A percentile compares a stretch with the other conserved stretches of the same genome.
phyloP scores from a whole-genome alignment of 371 early-diverging fungal genomes.

The Globomyces sp. region DNA sequence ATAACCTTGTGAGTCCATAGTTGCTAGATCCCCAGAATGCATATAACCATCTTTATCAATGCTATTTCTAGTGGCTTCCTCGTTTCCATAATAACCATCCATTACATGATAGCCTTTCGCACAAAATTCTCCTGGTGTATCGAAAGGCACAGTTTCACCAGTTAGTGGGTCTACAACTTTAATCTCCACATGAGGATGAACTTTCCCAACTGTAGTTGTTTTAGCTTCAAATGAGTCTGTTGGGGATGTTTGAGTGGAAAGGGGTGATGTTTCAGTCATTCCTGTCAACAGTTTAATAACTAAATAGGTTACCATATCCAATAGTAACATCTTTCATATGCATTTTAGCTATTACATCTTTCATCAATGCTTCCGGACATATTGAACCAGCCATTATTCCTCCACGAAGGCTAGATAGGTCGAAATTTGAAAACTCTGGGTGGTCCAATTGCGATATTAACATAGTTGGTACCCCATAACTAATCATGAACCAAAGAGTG shows the following conservation, averaged over 20 bases:
- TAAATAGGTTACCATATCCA: conserved; percentile 35
- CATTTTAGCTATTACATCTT: conserved; percentile 41
- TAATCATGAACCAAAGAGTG: too few species aligned
- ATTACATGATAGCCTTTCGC: conserved; percentile 57
- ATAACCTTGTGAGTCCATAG: conserved; percentile 50
- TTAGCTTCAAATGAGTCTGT: conserved; percentile 42
- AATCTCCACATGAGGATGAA: conserved; percentile 40
- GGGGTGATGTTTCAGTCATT: conserved; percentile 52
- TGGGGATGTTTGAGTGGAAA: conserved; percentile 41
- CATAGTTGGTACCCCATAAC: conserved; percentile 52
- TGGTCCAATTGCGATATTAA: conserved; percentile 37
- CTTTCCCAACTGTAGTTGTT: conserved; percentile 39
- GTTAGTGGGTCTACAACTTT: conserved; percentile 38
- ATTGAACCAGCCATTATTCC: conserved; percentile 49
- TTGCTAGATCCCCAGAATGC: conserved; percentile 59
- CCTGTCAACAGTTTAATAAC: conserved; percentile 23
- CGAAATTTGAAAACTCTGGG: conserved; percentile 35
- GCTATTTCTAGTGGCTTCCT: conserved; percentile 42
- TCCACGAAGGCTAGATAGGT: conserved; percentile 41
- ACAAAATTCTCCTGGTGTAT: conserved; percentile 51
- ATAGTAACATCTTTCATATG: conserved; percentile 41
- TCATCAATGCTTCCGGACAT: conserved; percentile 45
- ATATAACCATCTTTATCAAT: conserved; percentile 56
- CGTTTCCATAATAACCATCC: conserved; percentile 52
- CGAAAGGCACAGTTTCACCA: conserved; percentile 28